Conservation (phyloP, 2,329 filamentous ascomycete species). For the Colletotrichum destructivum region DNA sequence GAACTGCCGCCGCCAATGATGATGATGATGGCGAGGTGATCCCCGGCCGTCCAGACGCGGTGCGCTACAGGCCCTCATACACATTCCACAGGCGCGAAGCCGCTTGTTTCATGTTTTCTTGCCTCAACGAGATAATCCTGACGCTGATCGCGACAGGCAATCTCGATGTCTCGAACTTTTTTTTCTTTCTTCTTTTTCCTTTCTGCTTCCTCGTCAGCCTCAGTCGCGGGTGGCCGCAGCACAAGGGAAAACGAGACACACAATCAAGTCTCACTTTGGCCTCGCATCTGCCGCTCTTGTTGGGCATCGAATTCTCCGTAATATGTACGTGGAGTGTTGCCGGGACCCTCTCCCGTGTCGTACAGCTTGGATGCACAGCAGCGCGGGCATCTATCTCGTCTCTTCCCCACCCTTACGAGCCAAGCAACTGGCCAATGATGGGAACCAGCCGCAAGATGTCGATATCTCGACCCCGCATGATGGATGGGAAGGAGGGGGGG, state of each 20-base stretch:
- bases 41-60: background rate
- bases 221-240: background rate
- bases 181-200: background rate
- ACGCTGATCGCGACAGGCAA: conserved; percentile 1
- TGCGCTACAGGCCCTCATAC: conserved; percentile 29
- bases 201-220: background rate
- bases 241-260: background rate
- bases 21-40: background rate
- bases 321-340: background rate
- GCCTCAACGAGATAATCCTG: background rate
- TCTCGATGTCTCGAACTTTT: background rate
- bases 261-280: background rate
- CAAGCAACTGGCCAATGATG: background rate
- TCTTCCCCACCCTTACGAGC: background rate
- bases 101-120: conserved; percentile 32
- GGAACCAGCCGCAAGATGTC: background rate
- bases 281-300: background rate
- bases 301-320: background rate
- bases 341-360: background rate
- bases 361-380: background rate
- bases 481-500: no score
- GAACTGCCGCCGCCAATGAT: background rate
- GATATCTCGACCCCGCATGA: background rate
- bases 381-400: background rate
- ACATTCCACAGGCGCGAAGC: conserved; percentile 33